phyloP scores from a whole-genome alignment of 1,284 basidiomycete species.

The Ustilago hordei region DNA sequence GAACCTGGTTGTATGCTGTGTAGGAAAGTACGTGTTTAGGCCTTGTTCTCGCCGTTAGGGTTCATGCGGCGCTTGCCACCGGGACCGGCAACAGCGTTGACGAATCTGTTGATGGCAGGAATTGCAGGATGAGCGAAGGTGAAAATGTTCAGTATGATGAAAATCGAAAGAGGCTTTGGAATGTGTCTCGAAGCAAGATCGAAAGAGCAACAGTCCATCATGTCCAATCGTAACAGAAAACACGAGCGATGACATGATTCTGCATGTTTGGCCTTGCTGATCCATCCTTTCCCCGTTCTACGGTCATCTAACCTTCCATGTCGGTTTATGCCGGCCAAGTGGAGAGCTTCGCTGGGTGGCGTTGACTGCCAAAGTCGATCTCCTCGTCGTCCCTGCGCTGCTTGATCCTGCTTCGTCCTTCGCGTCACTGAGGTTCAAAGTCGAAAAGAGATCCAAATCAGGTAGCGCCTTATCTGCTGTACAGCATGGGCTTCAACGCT shows the following conservation, averaged over 20 bases:
- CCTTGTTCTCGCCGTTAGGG: constrained; percentile 68
- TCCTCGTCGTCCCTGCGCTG: background rate
- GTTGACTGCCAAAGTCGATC: no score
- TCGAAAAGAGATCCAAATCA: background rate
- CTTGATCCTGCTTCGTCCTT: background rate
- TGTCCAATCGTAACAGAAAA: background rate
- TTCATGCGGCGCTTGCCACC: constrained; percentile 94
- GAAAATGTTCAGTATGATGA: constrained; percentile 7
- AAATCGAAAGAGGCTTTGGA: background rate
- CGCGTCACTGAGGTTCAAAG: background rate
- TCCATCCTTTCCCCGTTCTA: no score
- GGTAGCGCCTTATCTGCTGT: background rate
- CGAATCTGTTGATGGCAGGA: constrained; percentile 76
- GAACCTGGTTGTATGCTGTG: constrained; percentile 11
- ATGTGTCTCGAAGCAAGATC: background rate
- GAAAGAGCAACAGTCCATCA: background rate
- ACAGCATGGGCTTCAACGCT: background rate
- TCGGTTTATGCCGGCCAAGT: no score
- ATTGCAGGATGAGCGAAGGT: background rate
- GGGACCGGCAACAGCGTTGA: constrained; percentile 89
- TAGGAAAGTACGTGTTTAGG: constrained; percentile 7
- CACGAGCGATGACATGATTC: no score
- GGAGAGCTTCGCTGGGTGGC: no score
- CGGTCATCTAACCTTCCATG: no score
- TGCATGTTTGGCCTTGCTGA: no score